Evolutionary conservation across 768 basidiomycete genomes (phyloP).

Genomic region (Hemileccinum impolitum): DNA sequence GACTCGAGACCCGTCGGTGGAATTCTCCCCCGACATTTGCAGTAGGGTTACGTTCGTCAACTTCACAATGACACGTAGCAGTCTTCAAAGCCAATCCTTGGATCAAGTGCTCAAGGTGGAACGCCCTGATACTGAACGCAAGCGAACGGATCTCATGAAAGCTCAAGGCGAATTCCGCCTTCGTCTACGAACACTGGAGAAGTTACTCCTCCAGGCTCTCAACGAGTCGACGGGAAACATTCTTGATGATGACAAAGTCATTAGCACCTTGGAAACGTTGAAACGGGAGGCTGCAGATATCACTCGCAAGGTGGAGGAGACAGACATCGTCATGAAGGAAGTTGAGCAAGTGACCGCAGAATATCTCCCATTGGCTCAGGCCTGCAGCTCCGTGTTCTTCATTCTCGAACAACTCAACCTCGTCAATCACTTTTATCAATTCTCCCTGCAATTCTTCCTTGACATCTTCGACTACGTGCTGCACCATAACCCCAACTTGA

Average conservation of each 20-base stretch:
- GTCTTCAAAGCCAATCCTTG: slow-evolving; percentile 96
- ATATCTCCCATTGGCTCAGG: slow-evolving; percentile 91
- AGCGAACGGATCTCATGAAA: slow-evolving; percentile 95
- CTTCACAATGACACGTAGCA: slow-evolving; percentile 98
- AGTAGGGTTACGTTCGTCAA: slow-evolving; percentile 95
- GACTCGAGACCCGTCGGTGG: slow-evolving; percentile 94
- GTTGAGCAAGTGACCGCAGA: slow-evolving; percentile 95
- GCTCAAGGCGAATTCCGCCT: slow-evolving; percentile 97
- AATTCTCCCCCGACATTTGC: slow-evolving; percentile 98
- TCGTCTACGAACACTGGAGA: slow-evolving; percentile 88
- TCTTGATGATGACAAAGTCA: slow-evolving; percentile 98
- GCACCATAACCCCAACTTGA: slow-evolving; percentile 87
- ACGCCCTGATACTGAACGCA: slow-evolving; percentile 93
- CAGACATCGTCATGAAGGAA: slow-evolving; percentile 92
- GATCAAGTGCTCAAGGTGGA: slow-evolving; percentile 97
- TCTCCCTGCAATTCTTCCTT: slow-evolving; percentile 96
- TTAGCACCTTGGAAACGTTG: slow-evolving; percentile 90
- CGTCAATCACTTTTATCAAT: slow-evolving; percentile 98
- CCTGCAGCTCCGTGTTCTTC: slow-evolving; percentile 96
- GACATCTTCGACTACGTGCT: slow-evolving; percentile 97
- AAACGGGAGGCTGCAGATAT: slow-evolving; percentile 97
- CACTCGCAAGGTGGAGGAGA: slow-evolving; percentile 93
- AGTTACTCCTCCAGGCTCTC: slow-evolving; percentile 86
- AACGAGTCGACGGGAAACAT: slow-evolving; percentile 98
- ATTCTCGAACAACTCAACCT: slow-evolving; percentile 91